Base-by-base conservation (phyloP, 106 monocot genomes). In the Allium fistulosum region DNA sequence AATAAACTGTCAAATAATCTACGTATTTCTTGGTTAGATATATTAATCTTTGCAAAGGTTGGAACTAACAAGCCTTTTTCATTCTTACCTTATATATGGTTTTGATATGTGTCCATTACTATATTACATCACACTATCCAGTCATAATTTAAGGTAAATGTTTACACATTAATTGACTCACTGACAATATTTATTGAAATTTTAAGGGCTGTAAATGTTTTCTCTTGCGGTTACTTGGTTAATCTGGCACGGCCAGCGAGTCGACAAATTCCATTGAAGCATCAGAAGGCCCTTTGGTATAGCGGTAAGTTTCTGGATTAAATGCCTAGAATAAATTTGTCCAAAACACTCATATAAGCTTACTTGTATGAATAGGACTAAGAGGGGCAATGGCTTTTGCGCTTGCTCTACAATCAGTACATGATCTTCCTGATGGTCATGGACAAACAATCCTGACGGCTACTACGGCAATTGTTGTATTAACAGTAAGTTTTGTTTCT, bases 331-430 rank as follows among this genome's bases (percentile, higher is more conserved):
- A 55, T 8, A 3, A 55, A 55, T 9, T 60, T 60, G n/a, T 60
- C 11, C 15, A 15, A 11, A 60, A 60, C 17, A 2, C 8, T 22
- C 9, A 9, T 60, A 17, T 13, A 60, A 7, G 7, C 14, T 14
- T 26, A 22, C 58, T 53, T 63, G 11, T 3, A 55, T 15, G 70
- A 74, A 83, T 78, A 99, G 97, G 97, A 17, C 89, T 99, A 46
- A 86, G 97, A 82, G 97, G 97, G 17, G 97, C 97, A 51, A 99
- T 99, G 97, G 97, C 97, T 59, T 99, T 99, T 87, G 97, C 97
- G n/a, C 97, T 99, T 83, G 97, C 97, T 79, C 68, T 99, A 55
- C 92, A 99, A 76, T 99, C 97, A 55, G 77, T 80, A 45, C 89
- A 99, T 85, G 97, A 99, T 75, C 92, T 99, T 75, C 92, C 92